Percentiles rank a stretch among this genome's conserved stretches.
phyloP scores from a whole-genome alignment of 768 basidiomycete genomes.

The Tylopilus vinaceipallidus region DNA sequence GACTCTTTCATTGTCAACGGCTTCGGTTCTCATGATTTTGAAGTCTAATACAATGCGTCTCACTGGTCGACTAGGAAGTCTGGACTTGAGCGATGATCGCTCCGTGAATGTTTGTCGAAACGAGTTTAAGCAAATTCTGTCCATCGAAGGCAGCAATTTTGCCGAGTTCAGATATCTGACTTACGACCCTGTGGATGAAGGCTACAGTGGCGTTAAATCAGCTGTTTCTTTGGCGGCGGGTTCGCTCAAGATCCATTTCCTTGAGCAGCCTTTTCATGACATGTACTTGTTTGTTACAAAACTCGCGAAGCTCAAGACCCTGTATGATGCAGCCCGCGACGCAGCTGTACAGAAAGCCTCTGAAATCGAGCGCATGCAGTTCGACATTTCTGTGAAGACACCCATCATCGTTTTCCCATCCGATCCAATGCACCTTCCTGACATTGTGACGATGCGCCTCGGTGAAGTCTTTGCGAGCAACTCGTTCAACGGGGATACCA shows the following conservation, averaged over 20 bases:
- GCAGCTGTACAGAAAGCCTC: constrained; percentile 90
- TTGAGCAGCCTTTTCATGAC: constrained; percentile 87
- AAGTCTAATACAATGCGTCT: constrained; percentile 72
- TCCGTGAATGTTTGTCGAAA: constrained; percentile 46
- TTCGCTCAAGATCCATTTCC: constrained; percentile 84
- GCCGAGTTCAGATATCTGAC: constrained; percentile 95
- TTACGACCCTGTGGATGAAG: constrained; percentile 68
- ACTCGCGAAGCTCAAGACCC: constrained; percentile 85
- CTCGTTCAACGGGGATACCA: constrained; percentile 52
- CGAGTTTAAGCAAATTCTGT: constrained; percentile 81
- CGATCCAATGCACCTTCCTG: constrained; percentile 54
- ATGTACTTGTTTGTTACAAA: constrained; percentile 81
- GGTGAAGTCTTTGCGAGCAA: constrained; percentile 89
- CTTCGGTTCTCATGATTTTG: constrained; percentile 77
- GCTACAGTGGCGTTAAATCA: constrained; percentile 79
- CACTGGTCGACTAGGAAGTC: constrained; percentile 76
- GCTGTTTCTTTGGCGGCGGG: constrained; percentile 80
- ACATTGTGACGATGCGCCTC: constrained; percentile 76
- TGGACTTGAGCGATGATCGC: constrained; percentile 79
- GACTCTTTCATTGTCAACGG: constrained; percentile 87
- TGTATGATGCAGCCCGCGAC: constrained; percentile 93
- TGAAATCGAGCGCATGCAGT: constrained; percentile 94
- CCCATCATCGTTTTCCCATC: constrained; percentile 90
- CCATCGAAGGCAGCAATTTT: constrained; percentile 92
- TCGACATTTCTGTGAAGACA: constrained; percentile 84